Conservation (phyloP, 2,329 filamentous ascomycete genomes). For the Sordariomycetes sp. region DNA sequence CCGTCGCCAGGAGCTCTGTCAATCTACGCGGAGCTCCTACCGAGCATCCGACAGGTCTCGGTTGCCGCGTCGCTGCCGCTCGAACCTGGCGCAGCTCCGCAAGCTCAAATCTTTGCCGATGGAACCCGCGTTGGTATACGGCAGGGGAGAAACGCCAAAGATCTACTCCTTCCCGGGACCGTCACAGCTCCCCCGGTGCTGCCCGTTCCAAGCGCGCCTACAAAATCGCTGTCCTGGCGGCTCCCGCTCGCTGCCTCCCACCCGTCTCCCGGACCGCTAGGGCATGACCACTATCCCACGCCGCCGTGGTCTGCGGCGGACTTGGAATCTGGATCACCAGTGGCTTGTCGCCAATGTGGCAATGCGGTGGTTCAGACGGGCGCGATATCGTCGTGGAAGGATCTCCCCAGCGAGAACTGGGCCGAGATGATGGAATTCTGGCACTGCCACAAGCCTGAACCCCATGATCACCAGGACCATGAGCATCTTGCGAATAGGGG, state of each 20-base stretch:
- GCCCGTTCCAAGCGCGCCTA: conserved; percentile 19
- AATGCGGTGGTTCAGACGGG: conserved; percentile 21
- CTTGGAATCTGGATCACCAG: conserved; percentile 21
- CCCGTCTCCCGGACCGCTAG: neutral
- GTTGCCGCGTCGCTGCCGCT: conserved; percentile 37
- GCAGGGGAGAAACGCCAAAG: conserved; percentile 25
- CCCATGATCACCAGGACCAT: conserved; percentile 23
- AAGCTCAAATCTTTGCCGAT: conserved; percentile 27
- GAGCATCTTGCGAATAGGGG: conserved; percentile 50
- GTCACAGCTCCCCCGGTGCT: conserved; percentile 20
- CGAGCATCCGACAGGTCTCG: conserved; percentile 51
- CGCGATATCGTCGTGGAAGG: conserved; percentile 58
- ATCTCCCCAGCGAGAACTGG: conserved; percentile 93
- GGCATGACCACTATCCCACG: conserved; percentile 19
- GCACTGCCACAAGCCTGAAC: conserved; percentile 92
- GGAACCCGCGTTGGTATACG: conserved; percentile 30
- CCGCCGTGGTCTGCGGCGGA: conserved; percentile 44
- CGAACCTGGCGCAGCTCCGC: conserved; percentile 25
- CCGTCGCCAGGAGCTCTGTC: neutral
- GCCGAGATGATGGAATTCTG: conserved; percentile 99
- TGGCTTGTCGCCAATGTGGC: conserved; percentile 29
- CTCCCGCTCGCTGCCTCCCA: conserved; percentile 24
- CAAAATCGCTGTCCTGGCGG: conserved; percentile 35
- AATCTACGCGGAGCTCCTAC: conserved; percentile 52
- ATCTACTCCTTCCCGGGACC: conserved; percentile 27